Evolutionary conservation across 345 rosid genomes (phyloP).

Genomic region (Salix suchowensis): DNA sequence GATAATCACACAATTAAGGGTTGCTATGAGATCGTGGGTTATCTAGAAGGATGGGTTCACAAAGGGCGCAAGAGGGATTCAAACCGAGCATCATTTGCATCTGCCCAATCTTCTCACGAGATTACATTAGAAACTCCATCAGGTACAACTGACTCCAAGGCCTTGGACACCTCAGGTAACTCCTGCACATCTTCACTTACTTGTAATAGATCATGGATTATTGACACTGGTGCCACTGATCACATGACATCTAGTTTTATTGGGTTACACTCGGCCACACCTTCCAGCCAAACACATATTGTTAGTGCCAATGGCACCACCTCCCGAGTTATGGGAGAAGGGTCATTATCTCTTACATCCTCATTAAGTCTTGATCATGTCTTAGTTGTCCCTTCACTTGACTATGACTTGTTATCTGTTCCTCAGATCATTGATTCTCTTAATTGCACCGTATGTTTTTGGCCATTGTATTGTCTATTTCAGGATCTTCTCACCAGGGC

Average conservation of each 20-base stretch:
- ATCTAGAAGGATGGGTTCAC: too few relatives aligned
- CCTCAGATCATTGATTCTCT: too few relatives aligned
- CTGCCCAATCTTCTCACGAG: too few relatives aligned
- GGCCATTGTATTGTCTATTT: background rate
- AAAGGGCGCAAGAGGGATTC: too few relatives aligned
- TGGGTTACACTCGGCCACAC: background rate
- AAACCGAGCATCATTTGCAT: too few relatives aligned
- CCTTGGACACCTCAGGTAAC: background rate
- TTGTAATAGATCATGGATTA: background rate
- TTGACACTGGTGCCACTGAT: background rate
- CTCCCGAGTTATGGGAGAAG: background rate
- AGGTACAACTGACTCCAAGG: background rate
- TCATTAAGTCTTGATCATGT: background rate
- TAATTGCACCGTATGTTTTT: background rate
- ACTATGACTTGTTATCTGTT: background rate
- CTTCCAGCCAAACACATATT: background rate
- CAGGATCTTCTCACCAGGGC: background rate
- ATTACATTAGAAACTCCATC: too few relatives aligned
- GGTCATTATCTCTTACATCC: background rate
- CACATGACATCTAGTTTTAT: background rate
- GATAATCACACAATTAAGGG: too few relatives aligned
- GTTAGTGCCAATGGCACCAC: background rate
- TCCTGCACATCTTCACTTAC: background rate
- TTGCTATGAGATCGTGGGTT: too few relatives aligned
- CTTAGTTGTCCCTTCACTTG: background rate